Percentiles rank a stretch among this genome's conserved stretches.
phyloP scores from a whole-genome alignment of 2,329 filamentous ascomycete genomes.

The Hypoxylon sp. region DNA sequence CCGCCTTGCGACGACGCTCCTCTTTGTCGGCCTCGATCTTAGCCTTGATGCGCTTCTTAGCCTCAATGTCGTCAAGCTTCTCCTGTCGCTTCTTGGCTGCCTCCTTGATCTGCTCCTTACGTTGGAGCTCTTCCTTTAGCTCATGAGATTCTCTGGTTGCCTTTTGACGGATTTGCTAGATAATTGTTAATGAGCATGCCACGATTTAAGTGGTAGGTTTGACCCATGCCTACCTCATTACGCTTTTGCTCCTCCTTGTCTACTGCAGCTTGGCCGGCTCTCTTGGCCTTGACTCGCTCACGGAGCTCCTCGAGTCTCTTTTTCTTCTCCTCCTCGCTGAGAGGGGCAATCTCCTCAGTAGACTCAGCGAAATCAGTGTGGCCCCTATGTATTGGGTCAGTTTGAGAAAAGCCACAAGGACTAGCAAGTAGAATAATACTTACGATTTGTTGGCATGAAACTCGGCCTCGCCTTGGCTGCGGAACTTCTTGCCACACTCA shows the following conservation, averaged over 20 bases:
- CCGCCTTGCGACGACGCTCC: conserved; percentile 86
- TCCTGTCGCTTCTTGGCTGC: conserved; percentile 88
- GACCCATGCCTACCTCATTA: conserved; percentile 76
- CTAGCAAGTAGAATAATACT: conserved; percentile 48
- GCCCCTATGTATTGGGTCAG: conserved; percentile 65
- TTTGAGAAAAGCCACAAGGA: neutral
- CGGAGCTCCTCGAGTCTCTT: conserved; percentile 82
- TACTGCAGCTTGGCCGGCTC: conserved; percentile 74
- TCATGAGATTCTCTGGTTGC: conserved; percentile 91
- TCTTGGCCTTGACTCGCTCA: conserved; percentile 79
- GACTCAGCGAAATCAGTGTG: conserved; percentile 95
- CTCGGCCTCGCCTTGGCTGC: conserved; percentile 83
- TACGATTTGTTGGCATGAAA: conserved; percentile 92
- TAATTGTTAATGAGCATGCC: conserved; percentile 32
- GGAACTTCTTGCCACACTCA: conserved; percentile 93
- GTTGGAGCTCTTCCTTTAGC: conserved; percentile 87
- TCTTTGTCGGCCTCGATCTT: conserved; percentile 97
- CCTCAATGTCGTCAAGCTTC: conserved; percentile 86
- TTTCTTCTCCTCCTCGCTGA: conserved; percentile 93
- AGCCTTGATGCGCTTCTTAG: conserved; percentile 89
- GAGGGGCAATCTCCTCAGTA: conserved; percentile 88
- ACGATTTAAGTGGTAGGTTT: neutral
- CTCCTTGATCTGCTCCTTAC: conserved; percentile 93
- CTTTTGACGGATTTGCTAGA: conserved; percentile 82
- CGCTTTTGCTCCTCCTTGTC: conserved; percentile 87